Conservation (phyloP, 805 yeast species). For the Saturnispora ahearnii region DNA sequence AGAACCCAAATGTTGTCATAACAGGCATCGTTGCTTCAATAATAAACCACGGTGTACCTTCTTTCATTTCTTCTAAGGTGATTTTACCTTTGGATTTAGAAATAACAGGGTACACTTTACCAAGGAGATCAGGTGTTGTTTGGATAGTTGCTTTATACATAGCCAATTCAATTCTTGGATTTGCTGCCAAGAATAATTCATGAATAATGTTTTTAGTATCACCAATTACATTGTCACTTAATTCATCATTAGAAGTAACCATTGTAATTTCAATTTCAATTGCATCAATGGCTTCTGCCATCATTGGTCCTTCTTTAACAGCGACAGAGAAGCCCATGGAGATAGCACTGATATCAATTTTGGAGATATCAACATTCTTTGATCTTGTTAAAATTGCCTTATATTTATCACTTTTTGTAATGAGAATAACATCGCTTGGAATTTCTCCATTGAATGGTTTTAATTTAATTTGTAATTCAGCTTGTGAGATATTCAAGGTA, state of each 20-base stretch:
- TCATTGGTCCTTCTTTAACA: conserved; percentile 75
- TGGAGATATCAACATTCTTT: background rate
- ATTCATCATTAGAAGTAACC: conserved; percentile 21
- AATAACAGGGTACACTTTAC: conserved; percentile 91
- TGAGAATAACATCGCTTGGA: conserved; percentile 22
- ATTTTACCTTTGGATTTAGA: conserved; percentile 82
- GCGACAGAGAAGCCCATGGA: conserved; percentile 78
- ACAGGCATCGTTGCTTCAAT: conserved; percentile 83
- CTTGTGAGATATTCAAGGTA: background rate
- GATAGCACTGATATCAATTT: conserved; percentile 7
- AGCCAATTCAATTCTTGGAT: conserved; percentile 87
- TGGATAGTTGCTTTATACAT: conserved; percentile 93
- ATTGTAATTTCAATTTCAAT: conserved; percentile 46
- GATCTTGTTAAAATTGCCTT: conserved; percentile 67
- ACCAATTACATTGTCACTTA: conserved; percentile 13
- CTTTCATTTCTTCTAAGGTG: conserved; percentile 89
- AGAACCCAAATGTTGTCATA: conserved; percentile 91
- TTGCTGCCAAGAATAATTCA: conserved; percentile 62
- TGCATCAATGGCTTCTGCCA: conserved; percentile 83
- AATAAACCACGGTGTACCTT: conserved; percentile 94
- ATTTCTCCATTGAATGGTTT: conserved; percentile 1
- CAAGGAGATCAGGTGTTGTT: conserved; percentile 87
- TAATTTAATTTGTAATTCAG: conserved; percentile 26
- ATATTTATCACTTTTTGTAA: conserved; percentile 31
- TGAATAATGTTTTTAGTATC: conserved; percentile 43